Conservation (phyloP, 2,329 filamentous ascomycete species). For the Aspergillus chevalieri region DNA sequence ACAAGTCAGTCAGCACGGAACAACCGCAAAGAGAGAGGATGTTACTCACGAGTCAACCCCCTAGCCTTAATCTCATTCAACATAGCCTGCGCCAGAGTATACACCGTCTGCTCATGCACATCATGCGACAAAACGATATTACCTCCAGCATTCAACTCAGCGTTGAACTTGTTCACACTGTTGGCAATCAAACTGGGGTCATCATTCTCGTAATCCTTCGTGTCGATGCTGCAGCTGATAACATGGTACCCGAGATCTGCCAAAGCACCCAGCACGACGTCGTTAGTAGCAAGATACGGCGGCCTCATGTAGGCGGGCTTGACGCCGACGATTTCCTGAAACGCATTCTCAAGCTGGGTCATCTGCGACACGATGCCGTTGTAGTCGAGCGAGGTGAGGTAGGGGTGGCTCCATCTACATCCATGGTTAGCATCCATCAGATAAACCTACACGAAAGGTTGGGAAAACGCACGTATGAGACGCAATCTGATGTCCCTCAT, state of each 20-base stretch:
- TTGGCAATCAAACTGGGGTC: constrained; percentile 20
- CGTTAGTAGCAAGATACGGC: constrained; percentile 37
- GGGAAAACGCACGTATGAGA: constrained; percentile 37
- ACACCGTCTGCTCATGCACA: constrained; percentile 31
- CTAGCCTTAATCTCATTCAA: constrained; percentile 32
- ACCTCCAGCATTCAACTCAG: constrained; percentile 26
- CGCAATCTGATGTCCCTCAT: constrained; percentile 42
- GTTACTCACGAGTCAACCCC: constrained; percentile 33
- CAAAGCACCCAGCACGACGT: constrained; percentile 30
- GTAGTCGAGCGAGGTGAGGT: constrained; percentile 30
- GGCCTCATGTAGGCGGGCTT: constrained; percentile 46
- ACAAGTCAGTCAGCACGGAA: constrained; percentile 1
- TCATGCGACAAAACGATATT: constrained; percentile 34
- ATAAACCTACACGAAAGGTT: not conserved
- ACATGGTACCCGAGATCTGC: constrained; percentile 41
- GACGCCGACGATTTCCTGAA: constrained; percentile 37
- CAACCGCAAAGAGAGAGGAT: not conserved
- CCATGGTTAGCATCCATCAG: not conserved
- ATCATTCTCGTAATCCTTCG: constrained; percentile 37
- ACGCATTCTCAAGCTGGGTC: constrained; percentile 34
- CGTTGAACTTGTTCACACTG: constrained; percentile 27
- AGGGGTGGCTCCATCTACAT: constrained; percentile 34
- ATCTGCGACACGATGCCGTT: constrained; percentile 34
- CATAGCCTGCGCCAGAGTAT: constrained; percentile 27
- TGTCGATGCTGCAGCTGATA: constrained; percentile 38